phyloP scores from a whole-genome alignment of 1,284 basidiomycete genomes.

The Ustanciosporium gigantosporum region DNA sequence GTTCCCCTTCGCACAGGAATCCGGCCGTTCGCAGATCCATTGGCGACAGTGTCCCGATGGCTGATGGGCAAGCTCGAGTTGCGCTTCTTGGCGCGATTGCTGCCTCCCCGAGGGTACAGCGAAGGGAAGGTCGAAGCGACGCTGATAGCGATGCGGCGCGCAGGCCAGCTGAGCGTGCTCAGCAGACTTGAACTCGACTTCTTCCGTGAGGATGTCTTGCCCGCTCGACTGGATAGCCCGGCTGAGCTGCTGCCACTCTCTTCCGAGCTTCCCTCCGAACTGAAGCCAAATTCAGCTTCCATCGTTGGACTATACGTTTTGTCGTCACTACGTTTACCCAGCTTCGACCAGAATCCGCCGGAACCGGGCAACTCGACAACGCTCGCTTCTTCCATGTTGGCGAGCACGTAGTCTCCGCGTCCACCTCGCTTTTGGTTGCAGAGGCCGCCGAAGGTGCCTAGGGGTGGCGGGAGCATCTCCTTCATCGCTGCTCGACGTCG shows the following conservation, averaged over 20 bases:
- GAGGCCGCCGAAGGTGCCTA: conserved; percentile 37
- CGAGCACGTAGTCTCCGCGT: conserved; percentile 51
- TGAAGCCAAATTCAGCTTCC: conserved; percentile 39
- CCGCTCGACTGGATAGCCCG: conserved; percentile 8
- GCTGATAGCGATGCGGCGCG: conserved; percentile 17
- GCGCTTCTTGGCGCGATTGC: conserved; percentile 22
- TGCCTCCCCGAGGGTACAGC: conserved; percentile 15
- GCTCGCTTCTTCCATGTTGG: conserved; percentile 51
- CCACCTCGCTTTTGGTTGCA: conserved; percentile 23
- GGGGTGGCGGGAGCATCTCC: conserved; percentile 42
- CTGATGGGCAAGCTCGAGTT: conserved; percentile 21
- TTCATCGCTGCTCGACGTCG: conserved; percentile 33
- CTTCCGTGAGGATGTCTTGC: background rate
- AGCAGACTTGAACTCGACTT: conserved; percentile 3
- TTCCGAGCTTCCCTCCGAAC: conserved; percentile 37
- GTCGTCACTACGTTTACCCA: conserved; percentile 25
- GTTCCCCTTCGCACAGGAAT: conserved; percentile 26
- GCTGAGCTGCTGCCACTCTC: conserved; percentile 14
- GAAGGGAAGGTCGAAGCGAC: conserved; percentile 22
- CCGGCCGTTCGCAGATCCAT: conserved; percentile 9
- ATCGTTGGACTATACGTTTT: conserved; percentile 32
- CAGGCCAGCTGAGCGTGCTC: conserved; percentile 23
- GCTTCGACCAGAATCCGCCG: conserved; percentile 36
- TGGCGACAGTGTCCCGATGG: conserved; percentile 4
- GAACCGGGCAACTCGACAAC: conserved; percentile 18